Evolutionary conservation across 768 basidiomycete genomes (phyloP).

Genomic region (Suillus tomentosus): DNA sequence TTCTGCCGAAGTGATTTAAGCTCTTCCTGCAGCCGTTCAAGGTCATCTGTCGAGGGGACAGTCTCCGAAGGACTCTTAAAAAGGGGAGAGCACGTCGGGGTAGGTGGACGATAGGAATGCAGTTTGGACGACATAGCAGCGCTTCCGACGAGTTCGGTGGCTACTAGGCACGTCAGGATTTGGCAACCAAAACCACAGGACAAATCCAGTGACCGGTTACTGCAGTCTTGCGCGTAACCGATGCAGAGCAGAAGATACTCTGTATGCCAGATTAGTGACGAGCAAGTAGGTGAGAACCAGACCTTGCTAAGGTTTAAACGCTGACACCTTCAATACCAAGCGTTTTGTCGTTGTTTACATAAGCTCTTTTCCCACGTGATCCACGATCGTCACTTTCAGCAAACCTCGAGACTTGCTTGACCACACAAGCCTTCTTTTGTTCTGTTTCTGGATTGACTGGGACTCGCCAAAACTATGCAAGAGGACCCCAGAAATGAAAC

Average conservation of each 20-base stretch:
- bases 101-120: conserved; percentile 47
- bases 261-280: conserved; percentile 21
- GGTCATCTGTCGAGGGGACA: conserved; percentile 73
- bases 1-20: conserved; percentile 54
- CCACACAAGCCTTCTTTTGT: not conserved
- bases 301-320: conserved; percentile 26
- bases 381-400: conserved; percentile 9
- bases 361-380: conserved; percentile 27
- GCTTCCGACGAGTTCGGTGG: conserved; percentile 24
- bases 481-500: not conserved
- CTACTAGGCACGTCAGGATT: conserved; percentile 14
- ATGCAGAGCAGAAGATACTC: conserved; percentile 15
- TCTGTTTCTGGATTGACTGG: not conserved
- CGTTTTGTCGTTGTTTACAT: conserved; percentile 33
- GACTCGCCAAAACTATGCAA: not conserved
- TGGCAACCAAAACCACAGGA: conserved; percentile 17
- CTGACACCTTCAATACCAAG: conserved; percentile 26
- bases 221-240: conserved; percentile 22
- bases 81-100: conserved; percentile 57
- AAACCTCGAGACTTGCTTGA: not conserved
- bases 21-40: conserved; percentile 64
- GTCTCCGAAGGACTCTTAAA: conserved; percentile 64
- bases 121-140: conserved; percentile 64
- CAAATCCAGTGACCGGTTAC: conserved; percentile 14
- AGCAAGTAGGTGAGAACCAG: conserved; percentile 27